Percentiles rank a stretch among this genome's conserved stretches.
These are phyloP conservation scores for Grosmannia huntii DNA, from an alignment of 2,329 filamentous ascomycete species.

Conservation along the genomic window DNA sequence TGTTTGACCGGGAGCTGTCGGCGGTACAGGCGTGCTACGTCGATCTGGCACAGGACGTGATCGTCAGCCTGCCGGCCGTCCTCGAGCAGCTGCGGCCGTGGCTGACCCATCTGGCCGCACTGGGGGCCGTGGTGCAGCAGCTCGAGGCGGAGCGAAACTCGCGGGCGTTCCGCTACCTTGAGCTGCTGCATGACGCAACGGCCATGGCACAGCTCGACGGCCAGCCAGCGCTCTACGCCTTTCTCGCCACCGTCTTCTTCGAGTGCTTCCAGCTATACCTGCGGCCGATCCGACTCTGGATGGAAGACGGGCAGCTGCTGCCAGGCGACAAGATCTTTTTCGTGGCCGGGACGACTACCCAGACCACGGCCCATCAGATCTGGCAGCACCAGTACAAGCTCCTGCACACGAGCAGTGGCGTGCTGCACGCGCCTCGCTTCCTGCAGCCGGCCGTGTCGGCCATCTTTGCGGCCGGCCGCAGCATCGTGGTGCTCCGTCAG, in stretches of 20 bases:
- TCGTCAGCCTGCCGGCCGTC: conserved; percentile 55
- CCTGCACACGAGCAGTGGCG: conserved; percentile 43
- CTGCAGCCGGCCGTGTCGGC: conserved; percentile 54
- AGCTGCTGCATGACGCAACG: conserved; percentile 61
- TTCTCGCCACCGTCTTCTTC: conserved; percentile 59
- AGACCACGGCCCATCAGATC: conserved; percentile 48
- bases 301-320: conserved; percentile 62
- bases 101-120: conserved; percentile 41
- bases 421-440: conserved; percentile 60
- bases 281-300: conserved; percentile 69
- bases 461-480: conserved; percentile 83
- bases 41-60: conserved; percentile 33
- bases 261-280: conserved; percentile 74
- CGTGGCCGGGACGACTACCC: conserved; percentile 44
- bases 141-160: conserved; percentile 35
- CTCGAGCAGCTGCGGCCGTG: conserved; percentile 41
- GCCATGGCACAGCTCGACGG: conserved; percentile 58
- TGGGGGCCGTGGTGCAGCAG: conserved; percentile 50
- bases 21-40: conserved; percentile 48
- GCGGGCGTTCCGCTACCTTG: conserved; percentile 60
- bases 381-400: conserved; percentile 69
- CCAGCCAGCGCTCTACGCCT: conserved; percentile 46
- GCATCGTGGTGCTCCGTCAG: conserved; percentile 67
- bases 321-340: conserved; percentile 62
- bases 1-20: conserved; percentile 47